phyloP scores from a whole-genome alignment of 441 rosid genomes.

The Erodium trifolium region DNA sequence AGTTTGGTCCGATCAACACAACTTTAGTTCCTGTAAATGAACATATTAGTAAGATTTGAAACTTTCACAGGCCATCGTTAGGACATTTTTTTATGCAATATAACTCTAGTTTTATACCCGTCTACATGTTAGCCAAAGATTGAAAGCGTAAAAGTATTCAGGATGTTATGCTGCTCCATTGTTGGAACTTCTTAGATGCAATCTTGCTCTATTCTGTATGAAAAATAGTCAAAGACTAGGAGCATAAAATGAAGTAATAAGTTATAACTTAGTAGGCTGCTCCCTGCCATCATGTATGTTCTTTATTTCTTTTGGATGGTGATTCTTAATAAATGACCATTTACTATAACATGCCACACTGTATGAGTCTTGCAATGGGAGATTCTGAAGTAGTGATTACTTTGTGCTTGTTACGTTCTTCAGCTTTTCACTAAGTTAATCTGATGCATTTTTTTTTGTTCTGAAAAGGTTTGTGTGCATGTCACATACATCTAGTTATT shows the following conservation, averaged over 20 bases:
- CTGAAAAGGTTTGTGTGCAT: conserved; percentile 14
- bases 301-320: not conserved
- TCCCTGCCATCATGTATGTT: not conserved
- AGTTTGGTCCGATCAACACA: not conserved
- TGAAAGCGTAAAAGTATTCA: not conserved
- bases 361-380: not conserved
- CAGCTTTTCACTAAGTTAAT: not conserved
- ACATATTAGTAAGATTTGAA: not conserved
- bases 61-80: not conserved
- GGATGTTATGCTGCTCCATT: not conserved
- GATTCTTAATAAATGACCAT: not conserved
- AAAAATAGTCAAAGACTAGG: not conserved
- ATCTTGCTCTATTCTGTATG: not conserved
- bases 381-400: too few species aligned
- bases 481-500: conserved; percentile 22
- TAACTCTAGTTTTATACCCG: not conserved
- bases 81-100: not conserved
- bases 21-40: not conserved
- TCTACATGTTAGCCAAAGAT: not conserved
- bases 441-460: not conserved
- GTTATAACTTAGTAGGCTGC: not conserved
- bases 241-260: not conserved
- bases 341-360: not conserved
- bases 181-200: not conserved
- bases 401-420: not conserved